Base-by-base conservation (phyloP, 306 rosid genomes). In the Prosopis cineraria region DNA sequence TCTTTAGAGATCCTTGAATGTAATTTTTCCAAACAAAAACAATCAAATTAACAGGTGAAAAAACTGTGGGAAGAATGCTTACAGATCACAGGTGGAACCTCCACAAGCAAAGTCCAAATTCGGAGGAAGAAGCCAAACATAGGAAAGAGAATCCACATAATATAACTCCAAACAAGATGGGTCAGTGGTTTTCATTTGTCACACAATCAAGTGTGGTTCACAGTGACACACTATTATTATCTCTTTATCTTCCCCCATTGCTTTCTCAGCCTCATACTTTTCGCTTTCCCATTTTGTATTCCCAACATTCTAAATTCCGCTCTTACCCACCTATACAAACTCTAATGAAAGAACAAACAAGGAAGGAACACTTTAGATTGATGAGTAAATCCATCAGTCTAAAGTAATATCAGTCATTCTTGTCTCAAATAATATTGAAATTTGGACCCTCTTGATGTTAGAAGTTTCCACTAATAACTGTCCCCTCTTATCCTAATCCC, bases 261-360 rank as follows among this genome's bases (percentile, higher is more conserved):
- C 85, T 78, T 86, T 90, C 90, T 90, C 88, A 84, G 84, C 96
- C 98, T 89, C 96, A 90, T 11, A 74, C 76, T 75, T 81, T 63
- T 2, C 19, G 13, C 55, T 19, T 56, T 48, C 27, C 55, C 53
- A 2, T 47, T 45, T 66, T 52, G 29, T 3, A 6, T 60, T 20
- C 3, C 7, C 0, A 64, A 31, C 16, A 14, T 14, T 24, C 63
- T 55, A 10, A 20, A 20, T 20, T 53, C 27, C 60, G 3, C 60
- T 20, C 30, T 53, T 6, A 52, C 5, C 20, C 48, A 11, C 19
- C 16, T 40, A n/a, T n/a, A n/a, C n/a, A n/a, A n/a, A n/a, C n/a
- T n/a, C n/a, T n/a, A n/a, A n/a, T n/a, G n/a, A 33, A 33, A 2
- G 4, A 33, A 33, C 2, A 33, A 33, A 33, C 2, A 33, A 33